Base-by-base conservation (phyloP, 2,329 filamentous ascomycete genomes). In the Fusarium marasasianum region DNA sequence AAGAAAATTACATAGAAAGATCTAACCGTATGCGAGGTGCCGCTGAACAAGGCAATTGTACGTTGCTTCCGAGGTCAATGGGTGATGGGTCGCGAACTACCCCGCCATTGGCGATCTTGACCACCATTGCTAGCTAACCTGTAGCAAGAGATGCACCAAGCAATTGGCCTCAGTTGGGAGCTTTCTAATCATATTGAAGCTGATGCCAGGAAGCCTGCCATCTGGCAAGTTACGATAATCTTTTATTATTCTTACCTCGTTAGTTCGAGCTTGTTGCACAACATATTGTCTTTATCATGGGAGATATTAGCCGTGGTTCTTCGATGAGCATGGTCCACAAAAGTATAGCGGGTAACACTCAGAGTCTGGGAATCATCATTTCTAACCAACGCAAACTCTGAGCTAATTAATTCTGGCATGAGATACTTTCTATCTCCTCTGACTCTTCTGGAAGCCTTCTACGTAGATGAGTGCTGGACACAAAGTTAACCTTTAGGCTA, bases 71-170 rank as follows among this genome's bases (percentile, higher is more conserved):
- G 31, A 31, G 24, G 38, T 38, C 50, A 38, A 62, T 26, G 5
- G 37, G 22, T 24, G 35, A 54, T 41, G 31, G 31, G 5, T 51
- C 48, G 22, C 12, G 13, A 33, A 60, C 57, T 37, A 61, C 48
- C 58, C 58, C 31, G 48, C 58, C 47, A 62, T 53, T n/a, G 31
- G n/a, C 45, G 20, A 43, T 26, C 33, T 22, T 18, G 10, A 26
- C 17, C 53, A 29, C 22, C 20, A 20, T 64, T n/a, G 37, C 37
- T 43, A 50, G 37, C 37, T 63, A 56, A 66, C 58, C 40, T 51
- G 18, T 41, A 63, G 38, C 11, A 44, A 26, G 10, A 31, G 33
- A 35, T 15, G 2, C 9, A 13, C n/a, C n/a, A 22, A 22, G 10
- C 35, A 22, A n/a, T 31, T 31, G 24, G 22, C 31, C 24, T 24